Evolutionary conservation across 2,329 filamentous ascomycete genomes (phyloP).

Genomic region (Colletotrichum spinosum): DNA sequence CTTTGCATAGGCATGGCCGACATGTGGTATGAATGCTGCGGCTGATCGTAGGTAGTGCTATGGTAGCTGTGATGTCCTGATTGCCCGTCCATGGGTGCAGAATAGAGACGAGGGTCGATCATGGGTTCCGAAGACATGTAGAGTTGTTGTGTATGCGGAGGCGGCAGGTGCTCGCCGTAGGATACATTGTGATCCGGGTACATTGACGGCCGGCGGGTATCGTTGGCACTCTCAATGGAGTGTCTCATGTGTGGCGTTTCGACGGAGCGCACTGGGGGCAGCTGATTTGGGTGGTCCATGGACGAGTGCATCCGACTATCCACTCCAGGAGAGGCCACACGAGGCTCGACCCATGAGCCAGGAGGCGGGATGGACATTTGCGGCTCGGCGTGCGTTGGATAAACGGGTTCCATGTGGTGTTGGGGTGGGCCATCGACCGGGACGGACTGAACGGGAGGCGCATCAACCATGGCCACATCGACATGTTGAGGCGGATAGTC

Average conservation of each 20-base stretch:
- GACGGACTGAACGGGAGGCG: constrained; percentile 6
- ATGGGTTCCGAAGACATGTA: constrained; percentile 28
- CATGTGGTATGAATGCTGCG: constrained; percentile 31
- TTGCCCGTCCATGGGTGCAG: constrained; percentile 34
- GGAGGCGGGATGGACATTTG: constrained; percentile 19
- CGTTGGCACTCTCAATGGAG: constrained; percentile 28
- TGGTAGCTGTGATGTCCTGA: constrained; percentile 30
- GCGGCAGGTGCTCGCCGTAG: constrained; percentile 31
- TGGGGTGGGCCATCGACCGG: constrained; percentile 18
- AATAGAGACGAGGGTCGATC: constrained; percentile 35
- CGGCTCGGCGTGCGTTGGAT: constrained; percentile 21
- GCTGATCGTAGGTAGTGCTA: constrained; percentile 25
- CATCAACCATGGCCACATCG: constrained; percentile 26
- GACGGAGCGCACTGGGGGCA: constrained; percentile 33
- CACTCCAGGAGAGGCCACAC: constrained; percentile 24
- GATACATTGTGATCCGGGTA: constrained; percentile 31
- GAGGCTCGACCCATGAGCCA: constrained; percentile 27
- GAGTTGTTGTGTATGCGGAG: constrained; percentile 27
- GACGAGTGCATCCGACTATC: constrained; percentile 24
- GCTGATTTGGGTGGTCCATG: constrained; percentile 30
- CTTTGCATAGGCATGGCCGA: constrained; percentile 27
- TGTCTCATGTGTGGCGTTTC: constrained; percentile 35
- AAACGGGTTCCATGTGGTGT: constrained; percentile 25
- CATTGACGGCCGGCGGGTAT: constrained; percentile 32
- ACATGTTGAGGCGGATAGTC: constrained; percentile 12